These are phyloP conservation scores for Dictyostelium brefeldianum DNA, from an alignment of 78 protist species.

Conservation along the genomic window DNA sequence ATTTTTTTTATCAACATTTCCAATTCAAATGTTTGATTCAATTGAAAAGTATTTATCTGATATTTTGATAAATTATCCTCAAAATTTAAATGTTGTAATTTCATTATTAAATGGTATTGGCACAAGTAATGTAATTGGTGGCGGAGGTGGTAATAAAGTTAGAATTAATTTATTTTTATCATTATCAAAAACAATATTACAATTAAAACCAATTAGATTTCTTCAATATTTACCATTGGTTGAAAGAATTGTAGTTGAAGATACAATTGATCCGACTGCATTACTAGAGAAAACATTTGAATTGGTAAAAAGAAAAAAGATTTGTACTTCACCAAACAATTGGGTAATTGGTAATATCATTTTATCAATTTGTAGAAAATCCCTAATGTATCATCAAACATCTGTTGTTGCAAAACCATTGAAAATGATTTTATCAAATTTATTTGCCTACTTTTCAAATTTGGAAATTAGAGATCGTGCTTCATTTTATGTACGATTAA, in stretches of 20 bases:
- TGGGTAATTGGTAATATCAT: constrained; percentile 72
- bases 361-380: constrained; percentile 51
- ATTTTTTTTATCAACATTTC: constrained; percentile 20
- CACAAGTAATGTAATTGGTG: no score
- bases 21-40: constrained; percentile 22
- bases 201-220: constrained; percentile 38
- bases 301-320: constrained; percentile 20
- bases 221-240: constrained; percentile 57
- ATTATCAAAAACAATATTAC: constrained; percentile 18
- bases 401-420: constrained; percentile 24
- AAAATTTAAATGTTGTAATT: constrained; percentile 45
- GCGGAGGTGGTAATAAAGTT: not conserved
- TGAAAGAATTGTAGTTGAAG: constrained; percentile 57
- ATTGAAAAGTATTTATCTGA: constrained; percentile 55
- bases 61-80: constrained; percentile 30
- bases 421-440: constrained; percentile 28
- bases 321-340: constrained; percentile 23
- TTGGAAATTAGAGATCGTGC: constrained; percentile 66
- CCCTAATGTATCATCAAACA: constrained; percentile 24
- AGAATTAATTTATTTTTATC: constrained; percentile 38
- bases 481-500: constrained; percentile 37
- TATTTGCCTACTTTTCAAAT: constrained; percentile 31
- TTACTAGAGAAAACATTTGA: constrained; percentile 38
- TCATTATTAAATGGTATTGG: constrained; percentile 40
- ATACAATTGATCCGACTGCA: constrained; percentile 63